These are phyloP conservation scores for Umbelopsis sp. DNA, from an alignment of 371 early-diverging fungal genomes.

Conservation along the genomic window DNA sequence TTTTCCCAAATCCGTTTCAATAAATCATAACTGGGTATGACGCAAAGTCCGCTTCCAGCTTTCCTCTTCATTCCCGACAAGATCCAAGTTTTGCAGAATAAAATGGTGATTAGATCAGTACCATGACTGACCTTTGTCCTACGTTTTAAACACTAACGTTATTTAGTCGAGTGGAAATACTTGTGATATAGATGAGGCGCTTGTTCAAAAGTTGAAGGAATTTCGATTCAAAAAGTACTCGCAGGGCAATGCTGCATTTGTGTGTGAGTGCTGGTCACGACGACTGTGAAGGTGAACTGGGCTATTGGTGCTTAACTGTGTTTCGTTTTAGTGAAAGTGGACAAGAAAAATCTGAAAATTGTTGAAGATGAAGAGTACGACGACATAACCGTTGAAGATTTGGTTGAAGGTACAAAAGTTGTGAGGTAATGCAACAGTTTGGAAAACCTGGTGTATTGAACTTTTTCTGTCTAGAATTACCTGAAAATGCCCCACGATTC, in stretches of 20 bases:
- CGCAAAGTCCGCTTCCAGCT: neutral
- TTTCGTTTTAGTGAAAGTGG: constrained; percentile 57
- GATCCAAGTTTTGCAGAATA: neutral
- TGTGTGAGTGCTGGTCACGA: constrained; percentile 45
- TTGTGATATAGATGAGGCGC: constrained; percentile 60
- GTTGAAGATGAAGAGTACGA: constrained; percentile 60
- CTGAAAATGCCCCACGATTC: constrained; percentile 73
- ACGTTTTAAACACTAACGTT: neutral
- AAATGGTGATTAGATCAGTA: constrained; percentile 8
- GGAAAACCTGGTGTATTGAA: too few species aligned
- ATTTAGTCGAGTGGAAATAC: constrained; percentile 30
- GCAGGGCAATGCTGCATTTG: constrained; percentile 61
- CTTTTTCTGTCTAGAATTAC: constrained; percentile 49
- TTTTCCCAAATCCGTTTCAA: neutral
- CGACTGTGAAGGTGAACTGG: too few species aligned
- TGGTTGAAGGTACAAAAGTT: constrained; percentile 51
- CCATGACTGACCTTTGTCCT: neutral
- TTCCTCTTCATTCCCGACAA: neutral
- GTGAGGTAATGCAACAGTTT: neutral
- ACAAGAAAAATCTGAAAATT: constrained; percentile 53
- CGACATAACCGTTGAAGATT: constrained; percentile 57
- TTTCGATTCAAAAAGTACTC: constrained; percentile 65
- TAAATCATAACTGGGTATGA: neutral
- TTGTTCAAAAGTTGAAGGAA: constrained; percentile 58
- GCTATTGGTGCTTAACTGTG: neutral